Conservation (phyloP, 2,329 filamentous ascomycete species). For the Colletotrichum acutatum region DNA sequence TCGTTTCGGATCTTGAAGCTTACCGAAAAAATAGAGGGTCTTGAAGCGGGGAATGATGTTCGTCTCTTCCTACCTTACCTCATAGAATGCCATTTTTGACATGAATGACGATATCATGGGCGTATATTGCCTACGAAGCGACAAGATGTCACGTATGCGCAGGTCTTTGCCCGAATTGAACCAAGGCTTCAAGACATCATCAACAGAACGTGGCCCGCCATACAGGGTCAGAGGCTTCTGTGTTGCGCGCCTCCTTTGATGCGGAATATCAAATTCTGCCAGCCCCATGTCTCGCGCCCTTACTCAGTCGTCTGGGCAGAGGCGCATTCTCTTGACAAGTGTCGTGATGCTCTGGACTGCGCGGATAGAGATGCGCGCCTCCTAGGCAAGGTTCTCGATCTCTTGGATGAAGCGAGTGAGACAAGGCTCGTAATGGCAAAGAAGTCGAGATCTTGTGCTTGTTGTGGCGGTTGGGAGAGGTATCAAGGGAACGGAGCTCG, state of each 20-base stretch:
- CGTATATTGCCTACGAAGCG: slow-evolving; percentile 16
- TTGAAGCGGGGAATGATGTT: slow-evolving; percentile 16
- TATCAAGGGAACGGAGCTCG: not conserved
- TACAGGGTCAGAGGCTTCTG: not conserved
- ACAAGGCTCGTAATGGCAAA: slow-evolving; percentile 13
- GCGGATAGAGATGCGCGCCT: not conserved
- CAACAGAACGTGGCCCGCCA: slow-evolving; percentile 19
- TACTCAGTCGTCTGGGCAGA: slow-evolving; percentile 2
- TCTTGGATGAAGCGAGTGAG: slow-evolving; percentile 20
- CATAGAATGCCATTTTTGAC: not conserved
- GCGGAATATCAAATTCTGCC: not conserved
- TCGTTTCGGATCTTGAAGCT: slow-evolving; percentile 2
- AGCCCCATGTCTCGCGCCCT: slow-evolving; percentile 14
- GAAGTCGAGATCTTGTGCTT: not conserved
- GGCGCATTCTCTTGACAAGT: slow-evolving; percentile 19
- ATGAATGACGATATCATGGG: slow-evolving; percentile 13
- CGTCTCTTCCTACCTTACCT: not conserved
- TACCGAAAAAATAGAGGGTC: not conserved
- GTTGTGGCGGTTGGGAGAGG: slow-evolving; percentile 1
- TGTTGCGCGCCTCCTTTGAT: not conserved
- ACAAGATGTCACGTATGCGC: not conserved
- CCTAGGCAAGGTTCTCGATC: slow-evolving; percentile 3
- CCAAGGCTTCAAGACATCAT: slow-evolving; percentile 16
- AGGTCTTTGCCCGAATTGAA: not conserved
- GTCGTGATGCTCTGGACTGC: not conserved